Percentiles rank a stretch among this genome's conserved stretches.
Conservation (phyloP, 2,329 filamentous ascomycete genomes). For the Colletotrichum sp. region DNA sequence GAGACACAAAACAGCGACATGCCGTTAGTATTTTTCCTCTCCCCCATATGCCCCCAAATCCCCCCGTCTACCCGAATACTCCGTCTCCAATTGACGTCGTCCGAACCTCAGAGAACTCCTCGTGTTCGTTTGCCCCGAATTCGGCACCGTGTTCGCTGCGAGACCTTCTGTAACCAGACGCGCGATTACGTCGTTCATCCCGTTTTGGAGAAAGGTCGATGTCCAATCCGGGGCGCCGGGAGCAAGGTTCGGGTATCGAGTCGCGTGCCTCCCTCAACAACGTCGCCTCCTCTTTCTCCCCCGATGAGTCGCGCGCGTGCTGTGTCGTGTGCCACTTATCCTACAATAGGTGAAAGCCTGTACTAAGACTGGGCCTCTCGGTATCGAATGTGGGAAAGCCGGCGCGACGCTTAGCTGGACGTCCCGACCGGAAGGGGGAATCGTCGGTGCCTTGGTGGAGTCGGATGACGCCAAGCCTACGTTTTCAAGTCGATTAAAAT, state of each 20-base stretch:
- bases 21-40: not conserved
- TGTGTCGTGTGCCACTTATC: not conserved
- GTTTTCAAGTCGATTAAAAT: not conserved
- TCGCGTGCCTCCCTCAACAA: not conserved
- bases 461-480: not conserved
- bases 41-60: not conserved
- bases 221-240: not conserved
- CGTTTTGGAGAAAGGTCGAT: not conserved
- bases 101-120: not conserved
- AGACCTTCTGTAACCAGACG: not conserved
- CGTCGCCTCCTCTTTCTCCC: not conserved
- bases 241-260: not conserved
- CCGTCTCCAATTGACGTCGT: not conserved
- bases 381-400: not conserved
- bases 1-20: not conserved
- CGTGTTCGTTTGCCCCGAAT: not conserved
- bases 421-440: not conserved
- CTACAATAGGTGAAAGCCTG: not conserved
- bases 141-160: not conserved
- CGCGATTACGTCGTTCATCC: not conserved
- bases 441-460: not conserved
- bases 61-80: not conserved
- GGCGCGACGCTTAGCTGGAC: not conserved
- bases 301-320: not conserved
- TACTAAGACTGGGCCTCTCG: not conserved